Evolutionary conservation across 1,284 basidiomycete genomes (phyloP).

Genomic region (Trichosporon sp.): DNA sequence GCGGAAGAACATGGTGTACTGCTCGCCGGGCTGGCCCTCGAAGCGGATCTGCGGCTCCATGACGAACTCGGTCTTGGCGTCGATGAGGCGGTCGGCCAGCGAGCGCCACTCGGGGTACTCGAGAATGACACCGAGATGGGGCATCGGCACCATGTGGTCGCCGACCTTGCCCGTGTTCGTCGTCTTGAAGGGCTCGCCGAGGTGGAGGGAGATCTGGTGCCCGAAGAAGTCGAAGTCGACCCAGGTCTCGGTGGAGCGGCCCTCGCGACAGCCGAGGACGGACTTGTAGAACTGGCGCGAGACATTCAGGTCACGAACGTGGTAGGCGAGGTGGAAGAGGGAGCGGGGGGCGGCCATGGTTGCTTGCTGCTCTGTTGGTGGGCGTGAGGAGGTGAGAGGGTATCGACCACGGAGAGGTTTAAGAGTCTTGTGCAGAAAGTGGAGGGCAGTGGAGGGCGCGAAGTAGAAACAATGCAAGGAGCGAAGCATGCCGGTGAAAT

Average conservation of each 20-base stretch:
- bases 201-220: slow-evolving; percentile 33
- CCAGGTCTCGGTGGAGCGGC: slow-evolving; percentile 32
- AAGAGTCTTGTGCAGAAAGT: no score
- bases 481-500: no score
- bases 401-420: no score
- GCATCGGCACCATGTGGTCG: slow-evolving; percentile 36
- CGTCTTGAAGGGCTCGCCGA: slow-evolving; percentile 33
- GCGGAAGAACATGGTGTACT: slow-evolving; percentile 37
- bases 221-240: slow-evolving; percentile 36
- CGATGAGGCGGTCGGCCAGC: slow-evolving; percentile 26
- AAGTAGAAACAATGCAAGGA: no score
- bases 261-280: slow-evolving; percentile 32
- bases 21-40: slow-evolving; percentile 33
- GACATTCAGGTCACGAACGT: slow-evolving; percentile 30
- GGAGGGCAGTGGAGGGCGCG: no score
- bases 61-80: slow-evolving; percentile 30
- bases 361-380: no score
- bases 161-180: slow-evolving; percentile 34
- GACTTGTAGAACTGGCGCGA: slow-evolving; percentile 29
- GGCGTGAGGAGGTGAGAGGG: no score
- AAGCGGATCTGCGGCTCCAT: slow-evolving; percentile 34
- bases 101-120: slow-evolving; percentile 29
- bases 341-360: slow-evolving; percentile 19
- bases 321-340: slow-evolving; percentile 35
- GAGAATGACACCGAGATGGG: slow-evolving; percentile 33